Conservation (phyloP, 306 rosid species). For the Arachis hypogaea region DNA sequence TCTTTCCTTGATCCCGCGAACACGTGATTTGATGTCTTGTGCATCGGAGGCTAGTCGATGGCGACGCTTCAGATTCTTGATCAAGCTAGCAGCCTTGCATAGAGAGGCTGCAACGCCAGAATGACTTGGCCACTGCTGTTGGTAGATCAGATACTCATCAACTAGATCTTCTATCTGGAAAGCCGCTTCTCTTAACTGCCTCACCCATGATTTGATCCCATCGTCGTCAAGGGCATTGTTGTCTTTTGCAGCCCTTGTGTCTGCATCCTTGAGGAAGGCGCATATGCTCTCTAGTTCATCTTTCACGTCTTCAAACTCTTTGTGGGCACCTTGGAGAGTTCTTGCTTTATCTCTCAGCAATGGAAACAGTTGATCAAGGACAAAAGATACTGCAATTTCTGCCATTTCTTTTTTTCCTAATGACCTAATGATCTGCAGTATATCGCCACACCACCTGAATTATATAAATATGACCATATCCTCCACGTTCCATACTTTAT, state of each 20-base stretch:
- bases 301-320: not conserved
- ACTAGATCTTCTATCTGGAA: conserved; percentile 18
- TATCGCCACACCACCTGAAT: too few species aligned
- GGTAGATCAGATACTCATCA: conserved; percentile 1
- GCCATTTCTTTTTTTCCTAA: not conserved
- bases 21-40: not conserved
- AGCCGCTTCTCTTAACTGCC: not conserved
- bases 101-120: not conserved
- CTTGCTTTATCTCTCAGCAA: not conserved
- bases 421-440: too few species aligned
- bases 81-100: not conserved
- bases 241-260: not conserved
- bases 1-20: not conserved
- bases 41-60: not conserved
- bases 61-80: not conserved
- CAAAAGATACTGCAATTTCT: not conserved
- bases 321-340: not conserved
- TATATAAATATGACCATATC: too few species aligned
- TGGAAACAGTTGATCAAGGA: not conserved
- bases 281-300: not conserved
- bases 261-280: conserved; percentile 3
- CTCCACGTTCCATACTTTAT: too few species aligned
- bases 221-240: not conserved
- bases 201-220: not conserved
- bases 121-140: not conserved